These are phyloP conservation scores for Exophiala sideris DNA, from an alignment of 2,329 filamentous ascomycete genomes.

Conservation along the genomic window DNA sequence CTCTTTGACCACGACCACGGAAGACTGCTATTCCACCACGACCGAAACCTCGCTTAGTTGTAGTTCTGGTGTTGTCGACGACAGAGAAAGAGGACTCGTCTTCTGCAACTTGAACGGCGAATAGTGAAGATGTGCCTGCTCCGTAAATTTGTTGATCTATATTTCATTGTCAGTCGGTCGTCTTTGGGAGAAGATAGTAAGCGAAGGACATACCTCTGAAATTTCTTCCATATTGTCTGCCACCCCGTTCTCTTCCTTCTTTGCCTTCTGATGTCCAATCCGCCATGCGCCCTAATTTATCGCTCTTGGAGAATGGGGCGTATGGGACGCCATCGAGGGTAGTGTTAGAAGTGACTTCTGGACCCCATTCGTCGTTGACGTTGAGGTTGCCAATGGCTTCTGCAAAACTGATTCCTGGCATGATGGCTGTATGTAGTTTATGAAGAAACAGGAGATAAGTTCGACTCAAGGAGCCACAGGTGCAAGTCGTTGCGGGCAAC, in stretches of 20 bases:
- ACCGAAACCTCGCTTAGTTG: slow-evolving; percentile 75
- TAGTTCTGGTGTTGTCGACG: slow-evolving; percentile 89
- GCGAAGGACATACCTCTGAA: slow-evolving; percentile 69
- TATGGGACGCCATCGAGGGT: slow-evolving; percentile 94
- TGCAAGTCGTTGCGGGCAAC: not conserved
- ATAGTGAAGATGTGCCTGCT: slow-evolving; percentile 77
- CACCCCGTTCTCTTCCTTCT: slow-evolving; percentile 66
- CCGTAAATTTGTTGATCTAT: slow-evolving; percentile 96
- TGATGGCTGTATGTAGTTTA: slow-evolving; percentile 27
- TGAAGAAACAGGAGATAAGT: not conserved
- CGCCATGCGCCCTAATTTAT: slow-evolving; percentile 98
- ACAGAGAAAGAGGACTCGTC: slow-evolving; percentile 98
- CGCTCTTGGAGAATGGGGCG: slow-evolving; percentile 96
- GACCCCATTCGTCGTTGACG: slow-evolving; percentile 81
- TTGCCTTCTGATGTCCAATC: slow-evolving; percentile 95
- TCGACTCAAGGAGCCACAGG: not conserved
- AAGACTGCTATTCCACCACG: slow-evolving; percentile 88
- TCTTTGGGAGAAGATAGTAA: not conserved
- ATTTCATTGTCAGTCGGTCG: slow-evolving; percentile 2
- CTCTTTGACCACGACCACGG: slow-evolving; percentile 71
- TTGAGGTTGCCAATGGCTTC: slow-evolving; percentile 70
- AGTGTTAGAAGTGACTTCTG: slow-evolving; percentile 74
- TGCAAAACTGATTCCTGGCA: slow-evolving; percentile 56
- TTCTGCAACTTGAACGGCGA: slow-evolving; percentile 86
- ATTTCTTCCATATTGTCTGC: slow-evolving; percentile 86